These are phyloP conservation scores for Agapanthus africanus DNA, from an alignment of 106 monocot species.

Conservation along the genomic window DNA sequence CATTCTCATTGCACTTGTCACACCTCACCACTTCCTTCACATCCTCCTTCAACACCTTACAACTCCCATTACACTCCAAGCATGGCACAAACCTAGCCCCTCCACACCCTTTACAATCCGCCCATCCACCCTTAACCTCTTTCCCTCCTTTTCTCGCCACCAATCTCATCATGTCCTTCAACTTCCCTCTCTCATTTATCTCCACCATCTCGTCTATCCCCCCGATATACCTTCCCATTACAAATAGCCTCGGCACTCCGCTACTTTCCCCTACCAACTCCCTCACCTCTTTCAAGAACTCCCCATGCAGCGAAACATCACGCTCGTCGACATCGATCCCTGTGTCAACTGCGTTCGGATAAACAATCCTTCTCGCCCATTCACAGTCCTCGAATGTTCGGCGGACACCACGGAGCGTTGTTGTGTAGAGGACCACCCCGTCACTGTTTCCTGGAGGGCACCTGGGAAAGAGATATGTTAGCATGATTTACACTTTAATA, in stretches of 20 bases:
- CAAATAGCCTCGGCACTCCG: slow-evolving; percentile 64
- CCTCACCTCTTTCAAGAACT: slow-evolving; percentile 74
- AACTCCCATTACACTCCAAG: slow-evolving; percentile 69
- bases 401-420: slow-evolving; percentile 70
- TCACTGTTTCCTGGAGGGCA: slow-evolving; percentile 55
- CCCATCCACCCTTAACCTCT: slow-evolving; percentile 18
- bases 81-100: slow-evolving; percentile 86
- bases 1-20: slow-evolving; percentile 85
- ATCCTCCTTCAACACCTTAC: slow-evolving; percentile 61
- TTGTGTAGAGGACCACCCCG: slow-evolving; percentile 84
- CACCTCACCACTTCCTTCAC: slow-evolving; percentile 48
- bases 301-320: slow-evolving; percentile 81
- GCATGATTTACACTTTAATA: too few species aligned
- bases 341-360: slow-evolving; percentile 30
- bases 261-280: slow-evolving; percentile 53
- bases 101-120: slow-evolving; percentile 70
- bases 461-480: too few species aligned
- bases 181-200: slow-evolving; percentile 59
- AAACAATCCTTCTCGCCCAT: slow-evolving; percentile 43
- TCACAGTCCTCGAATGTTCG: slow-evolving; percentile 93
- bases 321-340: slow-evolving; percentile 65
- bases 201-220: slow-evolving; percentile 66
- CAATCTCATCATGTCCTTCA: slow-evolving; percentile 67
- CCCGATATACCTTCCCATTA: slow-evolving; percentile 73
- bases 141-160: slow-evolving; percentile 16